These are phyloP conservation scores for Chlamydomonas incerta DNA, from an alignment of 139 green algal species.

Conservation along the genomic window DNA sequence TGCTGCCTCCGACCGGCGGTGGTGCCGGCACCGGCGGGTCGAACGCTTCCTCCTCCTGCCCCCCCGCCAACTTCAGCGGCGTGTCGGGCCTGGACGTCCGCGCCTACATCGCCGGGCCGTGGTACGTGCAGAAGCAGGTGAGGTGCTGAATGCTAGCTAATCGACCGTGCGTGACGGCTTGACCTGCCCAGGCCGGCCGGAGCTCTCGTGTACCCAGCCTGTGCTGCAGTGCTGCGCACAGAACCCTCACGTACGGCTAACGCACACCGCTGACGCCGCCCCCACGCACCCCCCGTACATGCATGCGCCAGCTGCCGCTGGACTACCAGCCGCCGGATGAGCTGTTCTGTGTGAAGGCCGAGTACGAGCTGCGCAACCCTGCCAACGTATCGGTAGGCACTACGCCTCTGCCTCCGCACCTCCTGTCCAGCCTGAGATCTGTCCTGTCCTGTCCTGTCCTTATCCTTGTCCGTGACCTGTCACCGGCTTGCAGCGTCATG, in stretches of 20 bases:
- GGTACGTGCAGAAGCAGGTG: conserved; percentile 59
- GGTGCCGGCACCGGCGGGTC: no score
- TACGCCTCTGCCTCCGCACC: not conserved
- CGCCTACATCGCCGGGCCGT: conserved; percentile 31
- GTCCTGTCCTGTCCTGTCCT: no score
- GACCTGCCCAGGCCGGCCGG: no score
- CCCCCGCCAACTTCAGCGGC: conserved; percentile 23
- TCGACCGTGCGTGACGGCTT: no score
- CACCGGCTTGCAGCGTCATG: not conserved
- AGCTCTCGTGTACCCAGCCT: no score
- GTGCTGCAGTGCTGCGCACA: no score
- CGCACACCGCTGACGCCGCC: no score
- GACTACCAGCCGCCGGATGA: conserved; percentile 41
- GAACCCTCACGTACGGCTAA: no score
- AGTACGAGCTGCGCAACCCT: conserved; percentile 37
- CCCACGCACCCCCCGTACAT: no score
- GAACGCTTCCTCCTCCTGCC: not conserved
- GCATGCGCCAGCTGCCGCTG: conserved; percentile 40
- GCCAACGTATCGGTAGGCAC: conserved; percentile 33
- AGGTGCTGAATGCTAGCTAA: not conserved
- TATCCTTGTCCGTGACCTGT: no score
- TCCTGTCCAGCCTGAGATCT: no score
- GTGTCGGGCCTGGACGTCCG: conserved; percentile 6
- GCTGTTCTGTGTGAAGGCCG: conserved; percentile 49
- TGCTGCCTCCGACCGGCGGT: no score